Evolutionary conservation across 768 basidiomycete genomes (phyloP).

Genomic region (Xerocomellus intermedius): DNA sequence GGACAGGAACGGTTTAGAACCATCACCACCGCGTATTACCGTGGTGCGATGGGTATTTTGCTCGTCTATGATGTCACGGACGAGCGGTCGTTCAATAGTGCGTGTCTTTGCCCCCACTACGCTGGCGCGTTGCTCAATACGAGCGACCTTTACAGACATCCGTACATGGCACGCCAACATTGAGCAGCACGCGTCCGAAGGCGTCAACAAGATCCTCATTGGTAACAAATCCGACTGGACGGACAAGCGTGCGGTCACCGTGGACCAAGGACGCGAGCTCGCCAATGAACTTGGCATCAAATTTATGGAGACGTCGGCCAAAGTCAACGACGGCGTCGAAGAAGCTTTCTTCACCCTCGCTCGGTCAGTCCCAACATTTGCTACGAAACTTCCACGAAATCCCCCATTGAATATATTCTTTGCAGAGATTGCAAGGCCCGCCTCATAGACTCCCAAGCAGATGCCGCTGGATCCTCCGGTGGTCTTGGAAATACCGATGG

Average conservation of each 20-base stretch:
- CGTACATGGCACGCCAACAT: slow-evolving; percentile 98
- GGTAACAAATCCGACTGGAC: slow-evolving; percentile 99
- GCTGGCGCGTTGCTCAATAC: background rate
- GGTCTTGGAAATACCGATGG: slow-evolving; percentile 46
- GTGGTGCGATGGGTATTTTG: slow-evolving; percentile 97
- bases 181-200: slow-evolving; percentile 97
- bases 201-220: slow-evolving; percentile 98
- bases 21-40: slow-evolving; percentile 98
- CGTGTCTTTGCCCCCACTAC: slow-evolving; percentile 37
- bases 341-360: slow-evolving; percentile 98
- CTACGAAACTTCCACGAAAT: background rate
- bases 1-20: slow-evolving; percentile 99
- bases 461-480: slow-evolving; percentile 42
- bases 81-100: slow-evolving; percentile 93
- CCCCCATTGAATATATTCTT: background rate
- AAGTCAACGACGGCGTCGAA: slow-evolving; percentile 96
- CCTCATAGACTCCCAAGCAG: slow-evolving; percentile 90
- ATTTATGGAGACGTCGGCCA: slow-evolving; percentile 98
- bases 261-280: slow-evolving; percentile 88
- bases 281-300: slow-evolving; percentile 92
- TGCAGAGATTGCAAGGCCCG: slow-evolving; percentile 94
- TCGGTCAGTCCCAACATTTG: slow-evolving; percentile 54
- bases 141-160: slow-evolving; percentile 62
- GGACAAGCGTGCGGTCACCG: slow-evolving; percentile 90
- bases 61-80: slow-evolving; percentile 99